Evolutionary conservation across 768 basidiomycete genomes (phyloP).

Genomic region (Krasilnikovozyma curviuscula): DNA sequence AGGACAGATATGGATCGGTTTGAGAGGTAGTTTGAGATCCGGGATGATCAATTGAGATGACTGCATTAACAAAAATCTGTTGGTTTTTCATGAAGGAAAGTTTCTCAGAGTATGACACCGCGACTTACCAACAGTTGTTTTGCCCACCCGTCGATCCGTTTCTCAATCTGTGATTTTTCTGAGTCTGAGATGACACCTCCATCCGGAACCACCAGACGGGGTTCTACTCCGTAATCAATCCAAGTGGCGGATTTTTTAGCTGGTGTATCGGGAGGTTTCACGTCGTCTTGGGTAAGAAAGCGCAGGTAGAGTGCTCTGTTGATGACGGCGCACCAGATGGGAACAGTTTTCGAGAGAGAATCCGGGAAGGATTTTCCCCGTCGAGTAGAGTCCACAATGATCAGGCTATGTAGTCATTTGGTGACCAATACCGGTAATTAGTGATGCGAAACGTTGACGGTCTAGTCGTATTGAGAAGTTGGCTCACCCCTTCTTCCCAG

Average conservation of each 20-base stretch:
- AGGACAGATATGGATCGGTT: conserved; percentile 78
- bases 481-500: too few relatives aligned
- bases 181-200: conserved; percentile 34
- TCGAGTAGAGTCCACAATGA: too few relatives aligned
- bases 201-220: conserved; percentile 35
- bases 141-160: conserved; percentile 48
- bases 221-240: conserved; percentile 5
- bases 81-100: background rate
- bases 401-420: too few relatives aligned
- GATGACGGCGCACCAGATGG: conserved; percentile 49
- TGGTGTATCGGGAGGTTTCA: conserved; percentile 24
- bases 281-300: conserved; percentile 30
- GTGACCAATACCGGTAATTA: too few relatives aligned
- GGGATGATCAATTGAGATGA: conserved; percentile 53
- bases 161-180: conserved; percentile 64
- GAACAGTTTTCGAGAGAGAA: conserved; percentile 77
- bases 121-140: conserved; percentile 41
- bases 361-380: too few relatives aligned
- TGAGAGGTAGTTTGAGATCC: conserved; percentile 41
- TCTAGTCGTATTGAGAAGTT: too few relatives aligned
- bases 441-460: too few relatives aligned
- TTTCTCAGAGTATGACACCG: background rate
- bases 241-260: conserved; percentile 1
- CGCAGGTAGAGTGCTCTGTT: conserved; percentile 2
- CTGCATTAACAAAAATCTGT: conserved; percentile 28